Evolutionary conservation across 2,329 filamentous ascomycete species (phyloP).

Genomic region (Trichothecium roseum): DNA sequence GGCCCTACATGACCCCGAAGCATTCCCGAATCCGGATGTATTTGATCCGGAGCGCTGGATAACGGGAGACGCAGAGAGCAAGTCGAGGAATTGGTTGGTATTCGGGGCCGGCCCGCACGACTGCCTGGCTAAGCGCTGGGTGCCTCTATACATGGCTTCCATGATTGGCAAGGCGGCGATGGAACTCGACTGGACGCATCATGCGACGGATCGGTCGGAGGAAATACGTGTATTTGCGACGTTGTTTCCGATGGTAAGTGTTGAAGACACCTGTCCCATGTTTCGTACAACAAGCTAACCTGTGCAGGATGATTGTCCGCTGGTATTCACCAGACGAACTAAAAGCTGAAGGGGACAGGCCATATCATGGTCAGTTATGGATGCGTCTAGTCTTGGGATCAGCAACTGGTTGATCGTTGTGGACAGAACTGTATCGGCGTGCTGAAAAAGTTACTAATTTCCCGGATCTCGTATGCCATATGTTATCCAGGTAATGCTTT

Average conservation of each 20-base stretch:
- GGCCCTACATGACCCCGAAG: slow-evolving; percentile 36
- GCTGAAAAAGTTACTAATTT: no score
- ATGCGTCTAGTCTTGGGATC: no score
- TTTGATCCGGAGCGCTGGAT: slow-evolving; percentile 44
- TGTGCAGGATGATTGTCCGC: not conserved
- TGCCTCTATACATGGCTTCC: slow-evolving; percentile 36
- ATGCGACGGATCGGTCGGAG: slow-evolving; percentile 35
- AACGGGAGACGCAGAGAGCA: slow-evolving; percentile 34
- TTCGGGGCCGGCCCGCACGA: slow-evolving; percentile 41
- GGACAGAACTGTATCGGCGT: no score
- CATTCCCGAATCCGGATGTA: slow-evolving; percentile 32
- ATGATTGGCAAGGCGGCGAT: slow-evolving; percentile 43
- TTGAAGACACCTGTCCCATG: not conserved
- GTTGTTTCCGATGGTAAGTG: slow-evolving; percentile 35
- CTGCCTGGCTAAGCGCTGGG: slow-evolving; percentile 37
- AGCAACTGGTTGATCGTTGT: no score
- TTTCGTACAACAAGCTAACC: not conserved
- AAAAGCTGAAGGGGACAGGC: no score
- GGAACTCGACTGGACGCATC: slow-evolving; percentile 38
- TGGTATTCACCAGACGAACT: not conserved
- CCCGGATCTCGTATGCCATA: no score
- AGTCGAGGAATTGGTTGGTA: slow-evolving; percentile 43
- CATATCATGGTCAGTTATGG: no score
- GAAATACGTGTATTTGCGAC: slow-evolving; percentile 41
- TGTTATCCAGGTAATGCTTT: no score